phyloP scores from a whole-genome alignment of 2,329 filamentous ascomycete genomes.

The Pseudocercospora pini-densiflorae region DNA sequence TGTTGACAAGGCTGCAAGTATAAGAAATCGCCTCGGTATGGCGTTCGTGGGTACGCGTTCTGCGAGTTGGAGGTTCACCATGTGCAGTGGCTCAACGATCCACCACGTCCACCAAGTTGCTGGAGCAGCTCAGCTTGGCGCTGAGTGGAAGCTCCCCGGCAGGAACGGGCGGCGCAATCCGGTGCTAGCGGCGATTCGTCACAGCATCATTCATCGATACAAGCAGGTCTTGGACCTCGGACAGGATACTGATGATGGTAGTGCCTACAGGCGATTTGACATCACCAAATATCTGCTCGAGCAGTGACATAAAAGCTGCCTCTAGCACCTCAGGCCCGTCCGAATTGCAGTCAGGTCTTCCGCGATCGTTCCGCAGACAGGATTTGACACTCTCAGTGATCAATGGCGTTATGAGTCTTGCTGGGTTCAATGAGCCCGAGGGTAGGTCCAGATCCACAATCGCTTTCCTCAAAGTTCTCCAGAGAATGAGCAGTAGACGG shows the following conservation, averaged over 20 bases:
- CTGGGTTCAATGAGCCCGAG: constrained; percentile 2
- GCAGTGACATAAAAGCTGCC: background rate
- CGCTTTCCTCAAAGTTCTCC: constrained; percentile 4
- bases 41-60: too few species aligned
- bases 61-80: constrained; percentile 13
- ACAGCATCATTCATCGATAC: constrained; percentile 20
- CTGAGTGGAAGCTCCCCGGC: too few species aligned
- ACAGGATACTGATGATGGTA: constrained; percentile 2
- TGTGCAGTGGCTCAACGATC: background rate
- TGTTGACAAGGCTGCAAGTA: too few species aligned
- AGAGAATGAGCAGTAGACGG: constrained; percentile 3
- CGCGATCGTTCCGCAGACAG: background rate
- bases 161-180: too few species aligned
- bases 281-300: constrained; percentile 8
- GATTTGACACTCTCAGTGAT: background rate
- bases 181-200: too few species aligned
- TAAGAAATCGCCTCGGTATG: too few species aligned
- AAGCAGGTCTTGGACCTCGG: constrained; percentile 4
- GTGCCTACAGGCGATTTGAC: background rate
- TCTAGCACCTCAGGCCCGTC: background rate
- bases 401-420: constrained; percentile 3
- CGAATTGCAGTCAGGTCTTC: background rate
- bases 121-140: too few species aligned
- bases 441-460: background rate
- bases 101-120: too few species aligned